Percentiles rank a stretch among this genome's conserved stretches.
phyloP scores from a whole-genome alignment of 2,329 filamentous ascomycete species.

The Colletotrichum musicola region DNA sequence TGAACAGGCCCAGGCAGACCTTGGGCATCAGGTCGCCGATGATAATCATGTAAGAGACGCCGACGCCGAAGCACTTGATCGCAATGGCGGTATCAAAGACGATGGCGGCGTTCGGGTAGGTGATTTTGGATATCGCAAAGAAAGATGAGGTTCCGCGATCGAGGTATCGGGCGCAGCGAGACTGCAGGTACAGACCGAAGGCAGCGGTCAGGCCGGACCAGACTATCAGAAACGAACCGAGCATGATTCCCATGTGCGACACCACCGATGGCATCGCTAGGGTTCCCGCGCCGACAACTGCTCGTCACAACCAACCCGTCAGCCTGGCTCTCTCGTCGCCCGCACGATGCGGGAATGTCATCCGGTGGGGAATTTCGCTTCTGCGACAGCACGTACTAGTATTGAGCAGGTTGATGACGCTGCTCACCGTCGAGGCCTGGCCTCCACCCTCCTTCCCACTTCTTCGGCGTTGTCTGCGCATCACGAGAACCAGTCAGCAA shows the following conservation, averaged over 20 bases:
- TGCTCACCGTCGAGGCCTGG: conserved; percentile 89
- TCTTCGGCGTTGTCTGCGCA: conserved; percentile 66
- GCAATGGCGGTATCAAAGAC: conserved; percentile 96
- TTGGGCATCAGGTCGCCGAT: conserved; percentile 99
- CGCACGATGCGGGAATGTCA: not conserved
- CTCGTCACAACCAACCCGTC: conserved; percentile 34
- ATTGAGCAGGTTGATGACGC: conserved; percentile 94
- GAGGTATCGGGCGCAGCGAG: conserved; percentile 91
- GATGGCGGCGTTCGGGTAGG: conserved; percentile 95
- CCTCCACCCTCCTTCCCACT: conserved; percentile 82
- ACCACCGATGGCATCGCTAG: conserved; percentile 96
- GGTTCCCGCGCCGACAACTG: conserved; percentile 93
- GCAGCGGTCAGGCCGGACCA: conserved; percentile 92
- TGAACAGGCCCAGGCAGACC: conserved; percentile 85
- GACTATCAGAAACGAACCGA: conserved; percentile 85
- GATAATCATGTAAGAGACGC: conserved; percentile 97
- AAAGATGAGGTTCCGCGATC: conserved; percentile 91
- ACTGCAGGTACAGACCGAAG: conserved; percentile 95
- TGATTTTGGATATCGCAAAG: conserved; percentile 96
- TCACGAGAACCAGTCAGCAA: conserved; percentile 22
- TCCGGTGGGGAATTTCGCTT: not conserved
- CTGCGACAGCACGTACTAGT: conserved; percentile 76
- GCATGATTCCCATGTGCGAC: conserved; percentile 92
- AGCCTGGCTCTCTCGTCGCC: not conserved
- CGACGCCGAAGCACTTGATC: conserved; percentile 97